Base-by-base conservation (phyloP, 805 yeast species). In the Candida patagonica region DNA sequence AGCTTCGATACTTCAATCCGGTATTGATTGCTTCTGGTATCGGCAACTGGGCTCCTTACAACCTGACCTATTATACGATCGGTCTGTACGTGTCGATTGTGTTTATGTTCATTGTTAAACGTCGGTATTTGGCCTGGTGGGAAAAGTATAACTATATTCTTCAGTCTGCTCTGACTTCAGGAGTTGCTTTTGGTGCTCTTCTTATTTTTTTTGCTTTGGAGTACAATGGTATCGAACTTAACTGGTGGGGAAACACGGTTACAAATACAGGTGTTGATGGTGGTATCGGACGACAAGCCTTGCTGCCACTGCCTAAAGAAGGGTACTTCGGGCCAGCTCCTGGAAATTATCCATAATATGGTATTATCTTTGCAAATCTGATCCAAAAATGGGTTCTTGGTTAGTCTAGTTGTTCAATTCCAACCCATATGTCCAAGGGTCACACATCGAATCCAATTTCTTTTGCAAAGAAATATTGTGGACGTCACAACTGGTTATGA, bases 121-220 rank as follows among this genome's bases (percentile, higher is more conserved):
- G 58, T 37, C 55, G 63, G 40, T 71, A 68, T 45, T 51, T 65
- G 5, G 51, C 58, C 21, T 71, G 76, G 76, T 71, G 76, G 76
- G 71, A 68, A 37, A 70, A 68, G 54, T 71, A 71, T 53, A 70
- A 70, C 48, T 71, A 71, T 47, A 64, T 71, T 12, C 56, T 71
- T 31, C 65, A 70, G 24, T 65, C 72, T 43, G 74, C 71, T 1
- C 54, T 71, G 7, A 64, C 69, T 2, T 71, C 73, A 4, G 76
- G 75, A 1, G 67, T 67, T 17, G 74, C 74, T 2, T 66, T 68
- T 46, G 62, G 70, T 43, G 72, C 73, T 1, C 52, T 71, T 34
- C 38, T 69, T 35, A 62, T 67, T 19, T 71, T 71, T 48, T 66
- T 68, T 48, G 55, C 66, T 0, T 66, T 66, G 2, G 66, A 60